A percentile compares a stretch with the other conserved stretches of the same genome.
phyloP scores from a whole-genome alignment of 257 asterid genomes.

The Ehretia macrophylla region DNA sequence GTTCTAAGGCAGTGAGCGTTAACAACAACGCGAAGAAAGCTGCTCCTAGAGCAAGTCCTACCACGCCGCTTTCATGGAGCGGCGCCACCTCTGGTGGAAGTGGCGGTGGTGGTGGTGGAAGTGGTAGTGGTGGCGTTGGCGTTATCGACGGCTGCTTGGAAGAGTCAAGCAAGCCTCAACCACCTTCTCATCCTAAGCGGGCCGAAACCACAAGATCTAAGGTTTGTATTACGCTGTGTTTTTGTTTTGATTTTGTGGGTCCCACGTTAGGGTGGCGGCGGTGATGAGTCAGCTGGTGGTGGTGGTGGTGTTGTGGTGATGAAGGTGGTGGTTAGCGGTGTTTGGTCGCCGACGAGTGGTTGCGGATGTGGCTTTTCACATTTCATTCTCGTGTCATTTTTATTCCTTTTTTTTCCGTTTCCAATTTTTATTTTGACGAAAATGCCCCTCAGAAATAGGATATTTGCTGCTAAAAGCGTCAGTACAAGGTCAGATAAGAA shows the following conservation, averaged over 20 bases:
- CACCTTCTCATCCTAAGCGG: conserved; percentile 18
- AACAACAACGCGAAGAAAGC: conserved; percentile 16
- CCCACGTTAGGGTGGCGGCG: conserved; percentile 24
- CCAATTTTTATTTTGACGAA: conserved; percentile 18
- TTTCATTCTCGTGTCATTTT: conserved; percentile 32
- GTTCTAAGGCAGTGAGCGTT: conserved; percentile 38
- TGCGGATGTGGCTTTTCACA: conserved; percentile 7
- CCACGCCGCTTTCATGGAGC: conserved; percentile 76
- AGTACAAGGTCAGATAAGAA: conserved; percentile 33
- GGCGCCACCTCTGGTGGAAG: conserved; percentile 60
- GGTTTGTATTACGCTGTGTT: conserved; percentile 35
- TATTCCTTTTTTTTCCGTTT: neutral
- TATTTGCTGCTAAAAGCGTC: conserved; percentile 44
- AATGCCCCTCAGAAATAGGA: conserved; percentile 35
- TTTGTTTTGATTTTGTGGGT: conserved; percentile 1
- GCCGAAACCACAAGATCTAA: conserved; percentile 53
- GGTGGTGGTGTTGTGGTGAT: conserved; percentile 5
- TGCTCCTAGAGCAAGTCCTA: conserved; percentile 50
- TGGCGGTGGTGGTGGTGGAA: conserved; percentile 25
- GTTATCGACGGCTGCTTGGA: conserved; percentile 35
- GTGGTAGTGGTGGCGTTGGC: conserved; percentile 29
- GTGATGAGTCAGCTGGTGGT: conserved; percentile 13
- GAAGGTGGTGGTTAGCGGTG: conserved; percentile 17
- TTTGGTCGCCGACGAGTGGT: neutral
- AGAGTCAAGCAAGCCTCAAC: conserved; percentile 36